Evolutionary conservation across 2,329 filamentous ascomycete genomes (phyloP), one percentile per base, ranked within the genome.

Genomic region (Aureobasidium melanogenum): DNA sequence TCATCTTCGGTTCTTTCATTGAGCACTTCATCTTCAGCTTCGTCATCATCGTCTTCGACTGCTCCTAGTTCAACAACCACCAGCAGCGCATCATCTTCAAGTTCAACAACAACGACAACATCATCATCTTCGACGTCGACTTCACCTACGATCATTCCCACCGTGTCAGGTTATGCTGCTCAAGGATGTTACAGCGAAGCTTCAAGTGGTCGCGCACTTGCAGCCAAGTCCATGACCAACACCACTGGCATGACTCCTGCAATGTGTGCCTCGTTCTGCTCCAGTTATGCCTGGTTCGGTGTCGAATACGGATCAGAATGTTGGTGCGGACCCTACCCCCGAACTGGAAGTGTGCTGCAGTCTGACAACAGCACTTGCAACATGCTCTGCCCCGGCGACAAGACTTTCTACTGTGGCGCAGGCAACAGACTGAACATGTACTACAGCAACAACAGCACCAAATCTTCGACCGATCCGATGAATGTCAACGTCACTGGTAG

Each of bases 341-440:
- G 46, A n/a, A 14, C 44, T 2, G 56, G 46, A 36, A 34, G 36
- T 19, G 12, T 46, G 3, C 12, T 22, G 26, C 22, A 48, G 24
- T 22, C 19, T 5, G 28, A 58, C 30, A 43, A 58, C 24, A 62
- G 41, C n/a, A 55, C 54, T 19, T 52, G 51, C 36, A 54, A 30
- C 9, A 54, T 72, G 70, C 57, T 64, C 51, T 72, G 70, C 46
- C 59, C 64, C 3, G 68, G 66, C 34, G 66, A 70, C 62, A 52
- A 44, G 3, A 64, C 62, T 17, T 64, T 69, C 55, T 67, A 64
- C 50, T 72, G 70, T 47, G 70, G 70, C n/a, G 69, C 65, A 22
- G 66, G 67, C 10, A 69, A 67, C 47, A 59, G 59, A 39, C 46
- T 63, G 36, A 50, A 62, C 34, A 43, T 63, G 47, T 63, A 63